Conservation (phyloP, 2,329 filamentous ascomycete species). For the Berkeleyomyces basicola region DNA sequence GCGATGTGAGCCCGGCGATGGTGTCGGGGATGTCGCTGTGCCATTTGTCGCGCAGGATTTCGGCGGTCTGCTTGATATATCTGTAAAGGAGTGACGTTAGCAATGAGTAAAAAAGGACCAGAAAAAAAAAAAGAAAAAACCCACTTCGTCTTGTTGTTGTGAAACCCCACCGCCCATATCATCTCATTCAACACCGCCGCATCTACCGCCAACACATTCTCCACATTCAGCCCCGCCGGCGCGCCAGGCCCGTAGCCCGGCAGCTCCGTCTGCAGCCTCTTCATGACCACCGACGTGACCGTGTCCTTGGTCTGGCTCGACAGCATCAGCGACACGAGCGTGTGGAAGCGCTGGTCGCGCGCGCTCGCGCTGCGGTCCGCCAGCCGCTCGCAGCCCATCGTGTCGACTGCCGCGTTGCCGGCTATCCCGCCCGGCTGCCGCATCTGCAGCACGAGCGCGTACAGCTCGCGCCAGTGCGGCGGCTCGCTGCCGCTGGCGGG, state of each 20-base stretch:
- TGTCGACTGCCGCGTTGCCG: constrained; percentile 75
- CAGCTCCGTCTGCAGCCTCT: constrained; percentile 58
- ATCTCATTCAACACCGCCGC: constrained; percentile 50
- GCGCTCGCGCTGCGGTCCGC: constrained; percentile 35
- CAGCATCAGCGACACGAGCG: constrained; percentile 74
- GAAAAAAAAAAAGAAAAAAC: constrained; percentile 14
- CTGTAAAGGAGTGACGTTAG: constrained; percentile 18
- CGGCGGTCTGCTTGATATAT: constrained; percentile 56
- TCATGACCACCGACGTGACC: constrained; percentile 71
- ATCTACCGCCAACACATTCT: constrained; percentile 59
- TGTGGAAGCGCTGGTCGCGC: constrained; percentile 60
- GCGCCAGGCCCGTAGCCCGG: constrained; percentile 31
- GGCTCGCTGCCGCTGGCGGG: constrained; percentile 30
- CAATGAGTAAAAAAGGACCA: background rate
- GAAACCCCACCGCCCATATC: constrained; percentile 77
- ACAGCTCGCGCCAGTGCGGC: constrained; percentile 70
- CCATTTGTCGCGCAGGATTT: constrained; percentile 54
- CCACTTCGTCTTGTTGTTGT: constrained; percentile 82
- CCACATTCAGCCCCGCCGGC: constrained; percentile 46
- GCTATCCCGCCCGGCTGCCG: constrained; percentile 37
- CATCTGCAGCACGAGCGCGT: constrained; percentile 64
- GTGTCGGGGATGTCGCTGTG: constrained; percentile 64
- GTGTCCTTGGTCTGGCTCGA: constrained; percentile 89
- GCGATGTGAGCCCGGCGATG: constrained; percentile 54
- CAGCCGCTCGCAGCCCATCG: constrained; percentile 83